Evolutionary conservation across 2,329 filamentous ascomycete species (phyloP), one percentile per base, ranked within the genome.

Genomic region (Metarhizium brunneum): DNA sequence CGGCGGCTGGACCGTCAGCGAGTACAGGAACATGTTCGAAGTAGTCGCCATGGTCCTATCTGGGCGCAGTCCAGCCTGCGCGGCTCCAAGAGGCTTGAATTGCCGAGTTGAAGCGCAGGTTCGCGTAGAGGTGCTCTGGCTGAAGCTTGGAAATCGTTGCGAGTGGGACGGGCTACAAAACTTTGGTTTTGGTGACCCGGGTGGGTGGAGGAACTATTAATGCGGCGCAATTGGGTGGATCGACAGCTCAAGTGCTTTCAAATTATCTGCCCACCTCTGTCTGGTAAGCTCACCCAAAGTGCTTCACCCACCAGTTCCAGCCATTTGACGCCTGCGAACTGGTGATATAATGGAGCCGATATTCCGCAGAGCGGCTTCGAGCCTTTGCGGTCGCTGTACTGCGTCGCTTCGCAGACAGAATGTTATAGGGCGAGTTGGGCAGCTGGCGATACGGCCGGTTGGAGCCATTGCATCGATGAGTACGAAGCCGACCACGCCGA

Each of bases 21-120:
- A 94, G 77, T 99, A 99, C 76, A 99, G 86, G 72, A 96, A 96
- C 90, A 96, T 95, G 71, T 92, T 92, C 62, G 92, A 96, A 59
- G 92, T 96, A 70, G 92, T 95, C 77, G 94, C 92, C 94, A 97
- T 97, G 69, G 69, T 80, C 68, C 66, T 72, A 67, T 67, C 66
- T 71, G 67, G 68, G 72, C 75, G 75, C 75, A 76, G 75, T 69
- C 68, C 63, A 74, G 73, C 75, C 76, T 76, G 76, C 75, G 73
- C 74, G 73, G 74, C 73, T 69, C 61, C 67, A 61, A 58, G 61
- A 55, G 55, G 61, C 58, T 64, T 61, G 56, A 58, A 56, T 59
- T 58, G 63, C 66, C 65, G 61, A 63, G 63, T 43, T 35, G 61
- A 52, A 45, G 59, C 58, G 47, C 49, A 40, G 53, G 38, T 57